phyloP scores from a whole-genome alignment of 1,284 basidiomycete species.

The Coriolopsis trogii region DNA sequence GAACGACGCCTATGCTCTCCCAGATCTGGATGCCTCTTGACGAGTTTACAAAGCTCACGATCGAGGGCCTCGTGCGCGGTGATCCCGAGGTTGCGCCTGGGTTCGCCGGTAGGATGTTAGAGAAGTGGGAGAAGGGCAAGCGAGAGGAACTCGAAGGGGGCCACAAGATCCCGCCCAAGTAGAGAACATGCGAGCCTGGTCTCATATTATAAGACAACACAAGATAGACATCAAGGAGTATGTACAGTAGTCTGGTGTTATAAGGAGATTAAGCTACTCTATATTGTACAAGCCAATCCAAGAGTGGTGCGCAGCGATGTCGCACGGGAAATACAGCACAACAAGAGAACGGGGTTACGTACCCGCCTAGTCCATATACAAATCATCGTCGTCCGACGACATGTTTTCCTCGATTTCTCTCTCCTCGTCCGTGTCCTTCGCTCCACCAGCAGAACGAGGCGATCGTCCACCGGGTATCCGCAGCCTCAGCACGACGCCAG shows the following conservation, averaged over 20 bases:
- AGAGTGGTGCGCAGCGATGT: neutral
- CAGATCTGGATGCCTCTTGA: slow-evolving; percentile 64
- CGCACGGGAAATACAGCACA: neutral
- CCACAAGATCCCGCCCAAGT: neutral
- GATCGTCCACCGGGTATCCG: slow-evolving; percentile 13
- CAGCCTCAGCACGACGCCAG: neutral
- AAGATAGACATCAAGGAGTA: too few species aligned
- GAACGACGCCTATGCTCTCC: slow-evolving; percentile 48
- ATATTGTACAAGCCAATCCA: neutral
- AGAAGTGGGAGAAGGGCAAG: slow-evolving; percentile 1
- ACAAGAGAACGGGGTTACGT: neutral
- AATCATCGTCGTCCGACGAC: slow-evolving; percentile 11
- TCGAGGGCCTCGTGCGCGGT: slow-evolving; percentile 53
- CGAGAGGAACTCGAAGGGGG: slow-evolving; percentile 5
- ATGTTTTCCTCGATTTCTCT: neutral
- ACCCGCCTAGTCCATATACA: slow-evolving; percentile 9
- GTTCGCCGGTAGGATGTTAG: neutral
- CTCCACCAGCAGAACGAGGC: neutral
- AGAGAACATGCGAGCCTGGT: neutral
- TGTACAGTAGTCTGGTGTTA: too few species aligned
- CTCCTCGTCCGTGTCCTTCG: neutral
- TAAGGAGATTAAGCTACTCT: too few species aligned
- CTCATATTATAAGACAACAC: neutral
- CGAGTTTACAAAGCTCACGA: slow-evolving; percentile 47
- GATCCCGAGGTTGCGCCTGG: slow-evolving; percentile 37